phyloP scores from a whole-genome alignment of 768 basidiomycete genomes.

The Serendipita sp. region DNA sequence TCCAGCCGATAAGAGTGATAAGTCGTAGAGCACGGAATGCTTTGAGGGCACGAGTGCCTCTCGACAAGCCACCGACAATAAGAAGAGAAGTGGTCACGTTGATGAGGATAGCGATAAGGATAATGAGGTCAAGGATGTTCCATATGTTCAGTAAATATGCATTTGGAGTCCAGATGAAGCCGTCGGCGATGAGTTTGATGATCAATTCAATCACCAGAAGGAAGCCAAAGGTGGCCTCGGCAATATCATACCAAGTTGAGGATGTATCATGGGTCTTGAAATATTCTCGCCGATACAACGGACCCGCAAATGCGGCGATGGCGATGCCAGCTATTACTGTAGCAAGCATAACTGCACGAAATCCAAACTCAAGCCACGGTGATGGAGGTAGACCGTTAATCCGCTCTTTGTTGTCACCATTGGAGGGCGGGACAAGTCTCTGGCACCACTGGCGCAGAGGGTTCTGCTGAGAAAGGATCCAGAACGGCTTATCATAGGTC shows the following conservation, averaged over 20 bases:
- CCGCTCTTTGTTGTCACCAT: constrained; percentile 45
- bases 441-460: constrained; percentile 61
- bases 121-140: constrained; percentile 80
- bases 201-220: constrained; percentile 64
- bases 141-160: constrained; percentile 84
- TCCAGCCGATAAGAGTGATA: constrained; percentile 74
- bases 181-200: constrained; percentile 86
- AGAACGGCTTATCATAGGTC: constrained; percentile 77
- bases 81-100: constrained; percentile 58
- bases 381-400: constrained; percentile 66
- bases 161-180: constrained; percentile 78
- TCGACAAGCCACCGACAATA: constrained; percentile 61
- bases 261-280: constrained; percentile 46
- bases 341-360: constrained; percentile 56
- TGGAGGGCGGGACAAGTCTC: constrained; percentile 61
- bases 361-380: constrained; percentile 46
- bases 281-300: constrained; percentile 62
- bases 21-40: constrained; percentile 76
- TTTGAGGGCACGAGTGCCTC: constrained; percentile 73
- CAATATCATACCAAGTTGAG: constrained; percentile 74
- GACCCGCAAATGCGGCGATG: constrained; percentile 73
- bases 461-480: constrained; percentile 73
- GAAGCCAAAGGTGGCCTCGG: constrained; percentile 56
- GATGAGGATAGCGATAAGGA: constrained; percentile 60
- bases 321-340: constrained; percentile 67